Base-by-base conservation (phyloP, 306 rosid species). In the Cucumis sativus region DNA sequence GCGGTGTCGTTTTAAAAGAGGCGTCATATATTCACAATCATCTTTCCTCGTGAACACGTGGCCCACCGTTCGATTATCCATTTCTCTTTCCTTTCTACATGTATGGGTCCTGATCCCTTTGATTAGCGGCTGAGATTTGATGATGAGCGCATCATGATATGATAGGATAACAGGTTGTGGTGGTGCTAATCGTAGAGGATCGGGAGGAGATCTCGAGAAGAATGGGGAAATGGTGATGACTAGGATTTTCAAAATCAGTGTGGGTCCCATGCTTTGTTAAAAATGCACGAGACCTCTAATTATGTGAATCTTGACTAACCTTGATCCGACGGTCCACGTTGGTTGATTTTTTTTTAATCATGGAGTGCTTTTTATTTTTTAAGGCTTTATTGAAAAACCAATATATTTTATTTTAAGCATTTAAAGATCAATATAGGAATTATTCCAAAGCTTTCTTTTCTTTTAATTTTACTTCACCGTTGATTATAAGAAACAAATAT, bases 311-410 rank as follows among this genome's bases (percentile, higher is more conserved):
- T 71, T 71, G 76, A 71, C 59, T 71, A 2, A 10, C 13, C 5
- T 23, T 40, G n/a, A 70, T 70, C 76, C 41, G 59, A 70, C 76
- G 76, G 76, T 16, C 14, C 76, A 70, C 0, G 59, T 47, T 70
- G 4, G 13, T 70, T 45, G 60, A 71, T 25, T 25, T 21, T 68
- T 41, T 23, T 70, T 16, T 43, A 33, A 7, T 25, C 4, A 23
- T 70, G 57, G 76, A 70, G 76, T 70, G 76, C 76, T 70, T 70
- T 70, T 70, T 10, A 70, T 59, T 70, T 70, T 70, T 70, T 10
- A 70, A 70, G 76, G 40, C 76, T 45, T 69, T 47, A 12, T 43
- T 21, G 10, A 43, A 69, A 69, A 9, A 2, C 41, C 6, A 15
- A 21, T 69, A 6, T 69, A 4, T 66, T 2, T 33, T 28, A 0